phyloP scores from a whole-genome alignment of 2,329 filamentous ascomycete genomes.

The Aspergillus floridensis region DNA sequence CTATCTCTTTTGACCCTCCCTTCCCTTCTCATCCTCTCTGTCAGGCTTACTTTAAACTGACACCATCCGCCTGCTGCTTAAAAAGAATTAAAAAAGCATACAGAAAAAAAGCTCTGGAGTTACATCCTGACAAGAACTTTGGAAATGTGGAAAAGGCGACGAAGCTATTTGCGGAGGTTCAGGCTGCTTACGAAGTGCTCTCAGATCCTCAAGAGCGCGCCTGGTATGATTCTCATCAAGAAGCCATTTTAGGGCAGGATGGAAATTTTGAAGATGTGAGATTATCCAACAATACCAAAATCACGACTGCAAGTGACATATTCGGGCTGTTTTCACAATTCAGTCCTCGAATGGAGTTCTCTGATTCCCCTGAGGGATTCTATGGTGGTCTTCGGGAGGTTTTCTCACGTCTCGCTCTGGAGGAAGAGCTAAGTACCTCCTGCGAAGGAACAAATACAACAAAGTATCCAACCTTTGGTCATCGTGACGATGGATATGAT shows the following conservation, averaged over 20 bases:
- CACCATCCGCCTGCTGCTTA: not conserved
- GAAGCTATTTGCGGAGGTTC: conserved; percentile 81
- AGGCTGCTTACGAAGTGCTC: conserved; percentile 91
- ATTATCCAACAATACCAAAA: conserved; percentile 66
- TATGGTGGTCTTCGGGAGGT: conserved; percentile 74
- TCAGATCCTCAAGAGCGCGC: conserved; percentile 92
- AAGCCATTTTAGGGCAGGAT: conserved; percentile 72
- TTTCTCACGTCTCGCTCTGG: conserved; percentile 75
- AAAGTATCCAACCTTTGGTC: conserved; percentile 80
- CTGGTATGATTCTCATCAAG: conserved; percentile 95
- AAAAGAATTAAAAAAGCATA: conserved; percentile 88
- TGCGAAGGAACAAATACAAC: conserved; percentile 61
- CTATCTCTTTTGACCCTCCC: conserved; percentile 4
- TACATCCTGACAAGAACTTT: conserved; percentile 93
- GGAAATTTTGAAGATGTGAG: conserved; percentile 48
- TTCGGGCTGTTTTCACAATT: conserved; percentile 76
- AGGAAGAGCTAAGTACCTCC: conserved; percentile 73
- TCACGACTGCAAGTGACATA: conserved; percentile 80
- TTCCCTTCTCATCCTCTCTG: not conserved
- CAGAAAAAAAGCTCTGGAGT: conserved; percentile 80
- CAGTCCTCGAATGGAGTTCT: conserved; percentile 72
- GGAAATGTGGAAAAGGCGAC: conserved; percentile 82
- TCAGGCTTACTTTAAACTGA: not conserved
- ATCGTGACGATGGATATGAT: conserved; percentile 72
- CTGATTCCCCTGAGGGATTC: conserved; percentile 77